Percentiles rank a stretch among this genome's conserved stretches.
These are phyloP conservation scores for Leishmania guyanensis DNA, from an alignment of 208 protist genomes.

Conservation along the genomic window DNA sequence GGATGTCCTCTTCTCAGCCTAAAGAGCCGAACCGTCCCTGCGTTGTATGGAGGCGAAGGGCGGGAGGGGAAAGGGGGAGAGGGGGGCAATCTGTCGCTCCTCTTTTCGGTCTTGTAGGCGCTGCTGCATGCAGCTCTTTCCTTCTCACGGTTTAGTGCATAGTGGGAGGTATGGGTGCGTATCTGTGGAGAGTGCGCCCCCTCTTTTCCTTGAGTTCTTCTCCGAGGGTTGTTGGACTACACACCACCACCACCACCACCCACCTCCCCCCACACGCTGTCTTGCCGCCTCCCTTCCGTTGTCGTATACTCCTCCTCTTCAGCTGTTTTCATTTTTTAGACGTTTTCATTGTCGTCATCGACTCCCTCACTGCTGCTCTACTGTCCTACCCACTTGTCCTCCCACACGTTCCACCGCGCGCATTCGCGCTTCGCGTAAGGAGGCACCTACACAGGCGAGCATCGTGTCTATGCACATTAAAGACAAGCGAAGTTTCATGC, in stretches of 20 bases:
- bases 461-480: background rate
- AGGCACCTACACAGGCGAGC: background rate
- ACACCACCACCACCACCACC: background rate
- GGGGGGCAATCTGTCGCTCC: background rate
- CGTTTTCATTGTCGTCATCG: background rate
- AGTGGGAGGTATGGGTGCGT: background rate
- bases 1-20: background rate
- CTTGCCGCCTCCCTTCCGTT: background rate
- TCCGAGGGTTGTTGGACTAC: background rate
- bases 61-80: background rate
- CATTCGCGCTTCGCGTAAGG: background rate
- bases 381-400: background rate
- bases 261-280: background rate
- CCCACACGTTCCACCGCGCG: background rate
- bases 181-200: background rate
- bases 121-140: background rate
- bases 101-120: background rate
- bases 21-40: background rate
- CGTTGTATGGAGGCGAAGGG: background rate
- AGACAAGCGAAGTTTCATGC: background rate
- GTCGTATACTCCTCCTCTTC: background rate
- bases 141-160: background rate
- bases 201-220: background rate
- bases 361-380: no score
- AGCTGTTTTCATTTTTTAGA: background rate